Base-by-base conservation (phyloP, 2,329 filamentous ascomycete genomes). In the Cytospora leucostoma region DNA sequence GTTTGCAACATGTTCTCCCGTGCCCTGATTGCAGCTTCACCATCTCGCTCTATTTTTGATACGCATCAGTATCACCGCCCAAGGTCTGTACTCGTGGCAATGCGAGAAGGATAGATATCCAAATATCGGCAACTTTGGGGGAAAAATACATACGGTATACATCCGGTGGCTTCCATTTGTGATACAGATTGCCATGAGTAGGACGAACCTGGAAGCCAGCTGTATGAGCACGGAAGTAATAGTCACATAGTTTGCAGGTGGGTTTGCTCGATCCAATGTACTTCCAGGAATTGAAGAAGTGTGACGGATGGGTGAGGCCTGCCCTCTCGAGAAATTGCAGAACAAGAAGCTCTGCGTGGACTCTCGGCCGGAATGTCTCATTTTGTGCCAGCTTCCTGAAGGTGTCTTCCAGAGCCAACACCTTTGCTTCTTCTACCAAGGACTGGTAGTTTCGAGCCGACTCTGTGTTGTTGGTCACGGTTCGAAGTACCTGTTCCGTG, bases 181-280 rank as follows among this genome's bases (percentile, higher is more conserved):
- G 17, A 21, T 71, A 71, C 4, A 69, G 15, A 21, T 71, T 71
- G 1, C 61, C 60, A 33, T 71, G 68, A 3, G 62, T 61, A 0
- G 66, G 35, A 5, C 69, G 61, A n/a, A 59, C 52, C 13, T 56
- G 38, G 15, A 70, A 61, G 5, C 54, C 55, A 3, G 63, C 50
- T 2, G 33, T 19, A 7, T 67, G 64, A 1, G n/a, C 55, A 27
- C 65, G 58, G 19, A 71, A 66, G 49, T 68, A 71, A 52, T 67
- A 68, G 21, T 65, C 38, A 44, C 70, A 71, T 1, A 71, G 61
- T 15, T 52, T 55, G 51, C 70, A 71, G 0, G 67, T 67, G 1
- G 68, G 69, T 55, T 71, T 71, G 67, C 69, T 71, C 15, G 56
- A 56, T 11, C 69, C 69, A 32, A 71, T 70, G 56, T 68, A 71